Conservation (phyloP, 495 filamentous ascomycete species). For the Aspergillus ellipticus region DNA sequence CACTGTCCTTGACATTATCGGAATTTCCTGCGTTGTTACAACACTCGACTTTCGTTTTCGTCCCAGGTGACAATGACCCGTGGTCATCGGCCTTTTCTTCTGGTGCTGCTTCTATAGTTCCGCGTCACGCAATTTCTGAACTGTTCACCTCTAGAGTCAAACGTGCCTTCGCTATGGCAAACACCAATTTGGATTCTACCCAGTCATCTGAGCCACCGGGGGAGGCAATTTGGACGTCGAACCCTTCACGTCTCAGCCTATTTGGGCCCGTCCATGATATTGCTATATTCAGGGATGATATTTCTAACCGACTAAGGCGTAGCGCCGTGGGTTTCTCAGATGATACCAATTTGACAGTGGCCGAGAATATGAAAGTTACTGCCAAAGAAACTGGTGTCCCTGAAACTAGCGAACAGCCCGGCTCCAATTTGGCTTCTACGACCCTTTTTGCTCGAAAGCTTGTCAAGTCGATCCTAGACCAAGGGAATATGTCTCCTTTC, state of each 20-base stretch:
- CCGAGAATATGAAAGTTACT: constrained; percentile 17
- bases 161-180: constrained; percentile 73
- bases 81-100: constrained; percentile 85
- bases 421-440: constrained; percentile 38
- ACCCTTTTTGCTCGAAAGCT: constrained; percentile 68
- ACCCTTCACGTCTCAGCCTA: constrained; percentile 73
- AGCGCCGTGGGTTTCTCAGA: constrained; percentile 58
- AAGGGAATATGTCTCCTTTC: constrained; percentile 85
- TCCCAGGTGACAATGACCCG: constrained; percentile 93
- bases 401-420: constrained; percentile 8
- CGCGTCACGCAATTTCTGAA: constrained; percentile 71
- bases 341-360: constrained; percentile 20
- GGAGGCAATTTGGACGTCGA: constrained; percentile 82
- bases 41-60: constrained; percentile 78
- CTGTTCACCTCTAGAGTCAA: constrained; percentile 81
- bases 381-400: constrained; percentile 11
- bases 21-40: constrained; percentile 84
- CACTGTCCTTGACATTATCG: constrained; percentile 73
- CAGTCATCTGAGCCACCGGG: constrained; percentile 48
- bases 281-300: constrained; percentile 80
- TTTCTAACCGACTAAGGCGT: constrained; percentile 70
- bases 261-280: constrained; percentile 87
- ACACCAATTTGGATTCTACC: constrained; percentile 54
- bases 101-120: constrained; percentile 73
- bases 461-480: constrained; percentile 89